phyloP scores from a whole-genome alignment of 2,329 filamentous ascomycete species.

The Xylaria arbuscula region DNA sequence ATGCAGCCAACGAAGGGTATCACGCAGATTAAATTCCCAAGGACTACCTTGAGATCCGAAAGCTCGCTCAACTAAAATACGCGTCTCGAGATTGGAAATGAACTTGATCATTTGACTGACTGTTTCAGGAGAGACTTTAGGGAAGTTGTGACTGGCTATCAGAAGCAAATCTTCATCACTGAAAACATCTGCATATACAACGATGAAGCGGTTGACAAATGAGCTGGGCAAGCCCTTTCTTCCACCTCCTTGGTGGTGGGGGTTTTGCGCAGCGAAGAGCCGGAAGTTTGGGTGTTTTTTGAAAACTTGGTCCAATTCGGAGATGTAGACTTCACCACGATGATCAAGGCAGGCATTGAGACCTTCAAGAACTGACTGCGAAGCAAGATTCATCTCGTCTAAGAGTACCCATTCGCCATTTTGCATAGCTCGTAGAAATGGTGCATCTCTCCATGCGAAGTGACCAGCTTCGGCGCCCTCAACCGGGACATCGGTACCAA shows the following conservation, averaged over 20 bases:
- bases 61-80: conserved; percentile 69
- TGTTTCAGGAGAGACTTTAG: conserved; percentile 67
- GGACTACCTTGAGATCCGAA: conserved; percentile 77
- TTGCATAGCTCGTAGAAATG: conserved; percentile 96
- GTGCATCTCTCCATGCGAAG: conserved; percentile 95
- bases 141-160: conserved; percentile 84
- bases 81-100: conserved; percentile 80
- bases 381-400: conserved; percentile 98
- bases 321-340: conserved; percentile 93
- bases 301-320: conserved; percentile 94
- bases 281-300: conserved; percentile 88
- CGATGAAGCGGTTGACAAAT: conserved; percentile 97
- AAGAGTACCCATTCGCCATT: conserved; percentile 95
- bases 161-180: conserved; percentile 80
- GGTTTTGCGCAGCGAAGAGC: conserved; percentile 97
- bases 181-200: conserved; percentile 96
- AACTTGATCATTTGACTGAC: conserved; percentile 79
- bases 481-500: conserved; percentile 94
- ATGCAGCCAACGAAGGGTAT: conserved; percentile 88
- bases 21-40: conserved; percentile 96
- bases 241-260: conserved; percentile 95
- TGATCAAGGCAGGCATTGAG: conserved; percentile 97
- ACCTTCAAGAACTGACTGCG: conserved; percentile 94
- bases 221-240: conserved; percentile 94
- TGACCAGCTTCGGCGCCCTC: conserved; percentile 91